Percentiles rank a stretch among this genome's conserved stretches.
phyloP scores from a whole-genome alignment of 257 asterid species.

The Ocimum tenuiflorum region DNA sequence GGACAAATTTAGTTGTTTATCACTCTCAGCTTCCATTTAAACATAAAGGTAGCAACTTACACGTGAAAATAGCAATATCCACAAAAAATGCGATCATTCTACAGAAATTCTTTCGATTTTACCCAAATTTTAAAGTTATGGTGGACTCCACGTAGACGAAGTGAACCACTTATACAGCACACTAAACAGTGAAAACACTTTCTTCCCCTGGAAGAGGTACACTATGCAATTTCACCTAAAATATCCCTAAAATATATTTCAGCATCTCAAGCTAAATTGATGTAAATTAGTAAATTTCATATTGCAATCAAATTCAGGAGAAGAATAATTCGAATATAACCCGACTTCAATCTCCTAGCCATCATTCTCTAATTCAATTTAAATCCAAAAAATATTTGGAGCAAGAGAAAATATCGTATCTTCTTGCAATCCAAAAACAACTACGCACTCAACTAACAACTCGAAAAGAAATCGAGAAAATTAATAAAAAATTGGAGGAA shows the following conservation, averaged over 20 bases:
- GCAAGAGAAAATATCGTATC: neutral
- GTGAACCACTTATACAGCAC: conserved; percentile 1
- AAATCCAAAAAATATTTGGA: neutral
- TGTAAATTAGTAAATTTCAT: neutral
- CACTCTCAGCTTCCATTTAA: conserved; percentile 1
- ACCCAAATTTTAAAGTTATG: conserved; percentile 17
- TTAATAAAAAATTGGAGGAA: neutral
- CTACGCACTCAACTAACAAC: neutral
- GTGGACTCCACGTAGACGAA: conserved; percentile 24
- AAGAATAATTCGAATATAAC: neutral
- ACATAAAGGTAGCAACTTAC: conserved; percentile 10
- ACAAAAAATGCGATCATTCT: conserved; percentile 8
- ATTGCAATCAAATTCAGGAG: neutral
- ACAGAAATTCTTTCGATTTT: conserved; percentile 15
- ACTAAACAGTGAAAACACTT: neutral
- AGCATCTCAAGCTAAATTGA: neutral
- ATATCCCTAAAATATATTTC: neutral
- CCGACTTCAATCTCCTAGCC: conserved; percentile 13
- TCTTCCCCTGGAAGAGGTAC: neutral
- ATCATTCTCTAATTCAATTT: neutral
- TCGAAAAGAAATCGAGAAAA: neutral
- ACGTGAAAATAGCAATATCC: conserved; percentile 3
- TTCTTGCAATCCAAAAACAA: neutral
- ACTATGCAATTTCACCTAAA: neutral
- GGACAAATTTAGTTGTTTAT: conserved; percentile 10